A percentile compares a stretch with the other conserved stretches of the same genome.
Conservation (phyloP, 768 basidiomycete species). For the Lactarius trivialis region DNA sequence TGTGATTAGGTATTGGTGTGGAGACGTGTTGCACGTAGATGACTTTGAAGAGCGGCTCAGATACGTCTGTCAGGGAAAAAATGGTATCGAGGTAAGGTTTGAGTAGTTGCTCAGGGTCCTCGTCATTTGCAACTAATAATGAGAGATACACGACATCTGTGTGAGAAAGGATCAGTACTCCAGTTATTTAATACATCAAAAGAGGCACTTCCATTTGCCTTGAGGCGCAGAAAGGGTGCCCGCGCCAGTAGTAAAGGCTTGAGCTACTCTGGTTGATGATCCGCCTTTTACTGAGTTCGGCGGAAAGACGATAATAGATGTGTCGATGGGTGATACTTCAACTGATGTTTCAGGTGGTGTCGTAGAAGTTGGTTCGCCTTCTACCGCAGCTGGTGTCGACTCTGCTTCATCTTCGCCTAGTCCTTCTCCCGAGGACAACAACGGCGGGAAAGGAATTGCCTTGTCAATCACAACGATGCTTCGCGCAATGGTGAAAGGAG, state of each 20-base stretch:
- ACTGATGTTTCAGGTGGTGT: not conserved
- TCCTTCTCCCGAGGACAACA: constrained; percentile 27
- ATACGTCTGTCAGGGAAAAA: constrained; percentile 8
- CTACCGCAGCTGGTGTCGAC: constrained; percentile 14
- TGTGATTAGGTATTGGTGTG: not conserved
- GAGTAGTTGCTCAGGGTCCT: constrained; percentile 24
- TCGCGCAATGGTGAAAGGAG: constrained; percentile 32
- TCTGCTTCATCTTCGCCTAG: constrained; percentile 23
- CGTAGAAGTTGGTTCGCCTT: not conserved
- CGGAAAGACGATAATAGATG: constrained; percentile 67
- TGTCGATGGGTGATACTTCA: constrained; percentile 39
- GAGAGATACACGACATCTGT: constrained; percentile 24
- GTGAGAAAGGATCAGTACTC: not conserved
- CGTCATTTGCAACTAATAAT: constrained; percentile 9
- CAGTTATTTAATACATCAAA: not conserved
- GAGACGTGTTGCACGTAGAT: constrained; percentile 13
- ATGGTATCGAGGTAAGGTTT: constrained; percentile 28
- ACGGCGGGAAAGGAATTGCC: constrained; percentile 32
- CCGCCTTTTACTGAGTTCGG: constrained; percentile 48
- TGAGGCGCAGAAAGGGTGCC: constrained; percentile 67
- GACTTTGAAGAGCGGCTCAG: constrained; percentile 18
- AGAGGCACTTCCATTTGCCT: constrained; percentile 54
- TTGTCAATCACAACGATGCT: constrained; percentile 47
- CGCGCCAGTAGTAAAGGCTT: constrained; percentile 63
- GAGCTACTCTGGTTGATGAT: constrained; percentile 44